Base-by-base conservation (phyloP, 2,329 filamentous ascomycete species). In the Xylaria sp. region DNA sequence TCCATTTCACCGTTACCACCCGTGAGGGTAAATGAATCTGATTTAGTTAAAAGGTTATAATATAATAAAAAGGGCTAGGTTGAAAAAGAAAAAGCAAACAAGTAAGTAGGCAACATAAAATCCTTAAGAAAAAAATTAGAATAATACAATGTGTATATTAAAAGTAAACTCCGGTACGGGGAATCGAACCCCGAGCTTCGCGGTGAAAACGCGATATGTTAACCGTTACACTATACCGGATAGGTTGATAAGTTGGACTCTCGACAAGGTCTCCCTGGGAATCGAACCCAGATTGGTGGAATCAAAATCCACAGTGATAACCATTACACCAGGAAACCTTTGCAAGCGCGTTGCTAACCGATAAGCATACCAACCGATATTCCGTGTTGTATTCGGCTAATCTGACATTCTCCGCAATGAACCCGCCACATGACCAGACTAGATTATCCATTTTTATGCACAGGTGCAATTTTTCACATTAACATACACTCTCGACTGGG, bases 241-340 rank as follows among this genome's bases (percentile, higher is more conserved):
- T 61, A 5, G 13, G 23, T 13, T 50, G 12, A n/a, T 37, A 5
- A 16, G 23, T 13, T 50, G 12, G 32, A 23, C 13, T 37, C 44
- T 40, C 12, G 67, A 69, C 35, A 8, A 68, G 70, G 69, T 65
- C 65, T 69, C 68, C 68, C 68, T 10, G 68, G 61, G 69, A 71
- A 71, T 71, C 69, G 67, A 69, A 69, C 69, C 62, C 69, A 66
- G 67, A 71, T 71, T 35, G 65, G 61, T 61, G 69, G 69, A 71
- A 71, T 71, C 69, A 71, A 69, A 71, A 71, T 71, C 69, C 69
- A 61, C 69, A 68, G 67, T 71, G 69, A 65, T 71, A 69, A 71
- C 67, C 67, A 71, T 71, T 71, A 71, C 68, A 71, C 70, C 65
- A 72, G 68, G 68, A 70, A 70, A 70, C 68, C 68, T 42, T n/a